Evolutionary conservation across 208 protist species (phyloP).

Genomic region (Lotmaria passim): DNA sequence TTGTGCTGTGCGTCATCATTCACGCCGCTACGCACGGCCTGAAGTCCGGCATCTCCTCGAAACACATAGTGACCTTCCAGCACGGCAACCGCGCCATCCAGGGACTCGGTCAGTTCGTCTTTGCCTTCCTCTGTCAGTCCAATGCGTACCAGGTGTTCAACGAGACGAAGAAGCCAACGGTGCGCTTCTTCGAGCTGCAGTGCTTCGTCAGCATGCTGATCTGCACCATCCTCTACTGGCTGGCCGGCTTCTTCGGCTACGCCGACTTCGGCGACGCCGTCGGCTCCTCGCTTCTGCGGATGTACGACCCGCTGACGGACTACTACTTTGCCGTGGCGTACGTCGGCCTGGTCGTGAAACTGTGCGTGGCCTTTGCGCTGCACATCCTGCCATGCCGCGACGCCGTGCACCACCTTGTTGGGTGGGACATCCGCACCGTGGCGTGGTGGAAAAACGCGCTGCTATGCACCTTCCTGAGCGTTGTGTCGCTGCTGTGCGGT

Average conservation of each 20-base stretch:
- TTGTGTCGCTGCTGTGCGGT: constrained; percentile 55
- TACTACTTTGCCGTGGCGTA: constrained; percentile 71
- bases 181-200: constrained; percentile 51
- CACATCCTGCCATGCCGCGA: constrained; percentile 75
- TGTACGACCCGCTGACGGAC: constrained; percentile 63
- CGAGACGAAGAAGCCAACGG: constrained; percentile 51
- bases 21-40: constrained; percentile 44
- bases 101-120: constrained; percentile 62
- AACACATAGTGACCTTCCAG: constrained; percentile 39
- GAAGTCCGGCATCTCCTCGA: constrained; percentile 30
- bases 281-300: constrained; percentile 53
- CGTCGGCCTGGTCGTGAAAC: constrained; percentile 66
- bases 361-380: constrained; percentile 77
- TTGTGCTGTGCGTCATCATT: constrained; percentile 64
- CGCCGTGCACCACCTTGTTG: constrained; percentile 57
- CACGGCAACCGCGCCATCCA: constrained; percentile 44
- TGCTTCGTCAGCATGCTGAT: constrained; percentile 60
- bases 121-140: constrained; percentile 72
- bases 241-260: constrained; percentile 80
- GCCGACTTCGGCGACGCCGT: constrained; percentile 58
- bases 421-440: constrained; percentile 58
- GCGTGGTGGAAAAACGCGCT: constrained; percentile 62
- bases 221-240: constrained; percentile 74
- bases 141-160: constrained; percentile 68
- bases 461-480: constrained; percentile 43